Evolutionary conservation across 2,329 filamentous ascomycete genomes (phyloP), one percentile per base, ranked within the genome.

Genomic region (Clonostachys solani): DNA sequence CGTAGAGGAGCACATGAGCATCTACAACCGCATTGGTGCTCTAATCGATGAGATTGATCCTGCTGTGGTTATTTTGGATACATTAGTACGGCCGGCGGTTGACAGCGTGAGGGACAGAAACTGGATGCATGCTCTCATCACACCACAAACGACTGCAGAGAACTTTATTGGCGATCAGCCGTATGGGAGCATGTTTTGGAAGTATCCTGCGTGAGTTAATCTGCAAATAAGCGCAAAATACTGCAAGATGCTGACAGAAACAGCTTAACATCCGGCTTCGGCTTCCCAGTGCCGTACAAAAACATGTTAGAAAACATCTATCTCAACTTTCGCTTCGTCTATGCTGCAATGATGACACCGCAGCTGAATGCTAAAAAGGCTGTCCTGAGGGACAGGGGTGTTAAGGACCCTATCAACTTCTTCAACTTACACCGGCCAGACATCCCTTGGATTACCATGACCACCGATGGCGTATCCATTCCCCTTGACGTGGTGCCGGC

Each of bases 81-180:
- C 56, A 2, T 46, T 60, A 3, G 58, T 67, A 17, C 46, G 52
- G 4, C 60, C 60, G 1, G 59, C 51, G 6, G 48, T 60, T 12
- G 56, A 62, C 36, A 54, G 53, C 2, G 48, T 51, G 2, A 47
- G 51, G n/a, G 50, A 56, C 15, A 43, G 48, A 13, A 51, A 54
- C 38, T 46, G 58, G 37, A 62, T 15, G 51, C 70, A 52, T 61
- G 68, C 49, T 4, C 50, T 73, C 2, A 52, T 77, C 16, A 67
- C 67, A 34, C 73, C 73, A 5, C 75, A 74, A 36, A 62, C 69
- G 40, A 44, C 70, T 57, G 52, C 71, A 50, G 63, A 74, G 56
- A 59, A 65, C 53, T 54, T 72, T 47, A 33, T 54, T 15, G 59
- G 61, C 29, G 50, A 64, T 33, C 74, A 78, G 49, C 67, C 69